Conservation (phyloP, 257 asterid genomes). For the Echium plantagineum region DNA sequence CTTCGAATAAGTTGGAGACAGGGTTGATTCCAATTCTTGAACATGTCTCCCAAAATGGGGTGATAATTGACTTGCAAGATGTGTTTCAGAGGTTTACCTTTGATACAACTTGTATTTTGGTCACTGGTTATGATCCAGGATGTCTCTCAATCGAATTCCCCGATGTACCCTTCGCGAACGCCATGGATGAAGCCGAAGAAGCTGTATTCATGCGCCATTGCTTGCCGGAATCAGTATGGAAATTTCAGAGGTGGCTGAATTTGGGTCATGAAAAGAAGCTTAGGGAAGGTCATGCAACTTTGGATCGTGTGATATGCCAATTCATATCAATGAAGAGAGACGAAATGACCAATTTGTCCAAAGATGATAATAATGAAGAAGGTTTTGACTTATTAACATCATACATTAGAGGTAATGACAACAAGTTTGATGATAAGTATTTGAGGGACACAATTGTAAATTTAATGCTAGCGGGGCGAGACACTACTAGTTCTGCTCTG, state of each 20-base stretch:
- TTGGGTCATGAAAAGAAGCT: constrained; percentile 38
- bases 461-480: constrained; percentile 59
- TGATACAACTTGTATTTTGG: constrained; percentile 41
- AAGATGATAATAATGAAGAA: constrained; percentile 5
- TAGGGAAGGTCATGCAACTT: constrained; percentile 21
- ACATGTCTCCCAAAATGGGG: constrained; percentile 4
- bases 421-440: constrained; percentile 24
- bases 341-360: constrained; percentile 11
- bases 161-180: constrained; percentile 42
- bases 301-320: constrained; percentile 29
- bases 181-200: constrained; percentile 55
- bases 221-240: constrained; percentile 46
- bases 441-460: constrained; percentile 51
- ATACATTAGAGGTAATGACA: constrained; percentile 24
- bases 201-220: constrained; percentile 38
- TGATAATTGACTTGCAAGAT: constrained; percentile 42
- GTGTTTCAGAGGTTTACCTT: constrained; percentile 51
- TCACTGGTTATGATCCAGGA: constrained; percentile 53
- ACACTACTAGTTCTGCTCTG: constrained; percentile 55
- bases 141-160: constrained; percentile 35
- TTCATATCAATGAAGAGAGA: constrained; percentile 35
- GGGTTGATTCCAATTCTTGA: constrained; percentile 50
- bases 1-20: constrained; percentile 23
- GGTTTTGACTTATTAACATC: constrained; percentile 42
- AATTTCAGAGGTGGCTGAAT: constrained; percentile 30